A percentile compares a stretch with the other conserved stretches of the same genome.
These are phyloP conservation scores for Monosporozyma aquatica DNA, from an alignment of 805 yeast species.

Conservation along the genomic window DNA sequence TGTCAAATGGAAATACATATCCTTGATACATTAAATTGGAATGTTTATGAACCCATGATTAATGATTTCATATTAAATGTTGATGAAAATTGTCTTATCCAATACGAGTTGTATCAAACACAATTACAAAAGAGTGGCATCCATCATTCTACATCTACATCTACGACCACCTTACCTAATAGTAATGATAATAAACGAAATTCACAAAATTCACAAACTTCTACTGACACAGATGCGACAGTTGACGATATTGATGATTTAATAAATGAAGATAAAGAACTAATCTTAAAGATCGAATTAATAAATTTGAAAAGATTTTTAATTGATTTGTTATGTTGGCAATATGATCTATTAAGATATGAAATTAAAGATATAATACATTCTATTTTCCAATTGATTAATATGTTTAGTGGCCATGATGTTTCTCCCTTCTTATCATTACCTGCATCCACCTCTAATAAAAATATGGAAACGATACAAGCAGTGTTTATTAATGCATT, in stretches of 20 bases:
- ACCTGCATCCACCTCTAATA: conserved; percentile 12
- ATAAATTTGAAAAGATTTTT: conserved; percentile 42
- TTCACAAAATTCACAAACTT: conserved; percentile 8
- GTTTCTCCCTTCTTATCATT: conserved; percentile 21
- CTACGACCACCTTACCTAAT: too few relatives aligned
- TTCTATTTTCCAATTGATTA: conserved; percentile 24
- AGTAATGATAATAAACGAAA: conserved; percentile 9
- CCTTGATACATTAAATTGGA: conserved; percentile 64
- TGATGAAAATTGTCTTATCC: conserved; percentile 37
- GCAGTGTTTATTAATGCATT: conserved; percentile 20
- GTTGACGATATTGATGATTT: conserved; percentile 9
- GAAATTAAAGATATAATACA: conserved; percentile 25
- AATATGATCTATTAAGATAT: conserved; percentile 32
- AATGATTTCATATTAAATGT: conserved; percentile 39
- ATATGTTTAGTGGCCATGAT: conserved; percentile 24
- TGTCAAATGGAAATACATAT: conserved; percentile 73
- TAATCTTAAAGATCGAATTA: conserved; percentile 30
- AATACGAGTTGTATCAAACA: conserved; percentile 29
- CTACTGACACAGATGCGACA: conserved; percentile 12
- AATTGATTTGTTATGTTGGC: conserved; percentile 41
- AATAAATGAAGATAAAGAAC: conserved; percentile 23
- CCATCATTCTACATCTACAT: too few relatives aligned
- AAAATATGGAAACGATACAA: conserved; percentile 13
- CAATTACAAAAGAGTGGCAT: conserved; percentile 23
- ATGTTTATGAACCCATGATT: conserved; percentile 52